Evolutionary conservation across 73 alveolate genomes (phyloP), one percentile per base, ranked within the genome.

Genomic region (Paramecium biaurelia): DNA sequence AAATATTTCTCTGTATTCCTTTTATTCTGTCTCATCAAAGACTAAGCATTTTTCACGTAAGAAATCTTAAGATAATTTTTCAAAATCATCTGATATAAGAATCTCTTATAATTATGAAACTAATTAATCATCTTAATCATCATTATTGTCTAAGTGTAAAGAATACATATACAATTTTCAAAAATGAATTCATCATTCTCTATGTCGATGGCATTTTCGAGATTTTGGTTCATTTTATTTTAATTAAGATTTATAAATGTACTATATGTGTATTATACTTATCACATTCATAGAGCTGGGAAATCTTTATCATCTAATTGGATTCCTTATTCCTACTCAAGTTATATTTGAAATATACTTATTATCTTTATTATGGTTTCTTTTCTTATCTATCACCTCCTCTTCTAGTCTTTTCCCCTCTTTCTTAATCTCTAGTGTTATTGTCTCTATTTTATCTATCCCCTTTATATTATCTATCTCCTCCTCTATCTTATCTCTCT

Each of bases 241-340:
- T 30, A 63, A 63, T 63, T 63, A 30, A 53, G 30, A 53, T 53
- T 30, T 79, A 79, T 79, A 79, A 42, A 43, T 79, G 90, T 79
- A 79, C 90, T 79, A 35, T 41, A 74, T 74, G 57, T 74, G 47
- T 47, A 43, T 79, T 42, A 43, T 79, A 41, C 70, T n/a, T 24
- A 24, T 79, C 90, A 79, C 24, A 7, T 79, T 79, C 90, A 38
- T 23, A 79, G 42, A 26, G 90, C 70, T 42, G 90, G 90, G 74
- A 79, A 79, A 45, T 79, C 90, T 10, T 79, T 79, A 4, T 79
- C 74, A 24, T 79, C 49, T 2, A 79, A 79, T 24, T 30, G 42
- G 14, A 79, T 12, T 18, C 90, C 90, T 45, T 47, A 1, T 24
- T 79, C 70, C 70, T 79, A 79, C 32, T 43, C 23, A 79, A 43